A percentile compares a stretch with the other conserved stretches of the same genome.
These are phyloP conservation scores for Xylaria bambusicola DNA, from an alignment of 495 filamentous ascomycete species.

Conservation along the genomic window DNA sequence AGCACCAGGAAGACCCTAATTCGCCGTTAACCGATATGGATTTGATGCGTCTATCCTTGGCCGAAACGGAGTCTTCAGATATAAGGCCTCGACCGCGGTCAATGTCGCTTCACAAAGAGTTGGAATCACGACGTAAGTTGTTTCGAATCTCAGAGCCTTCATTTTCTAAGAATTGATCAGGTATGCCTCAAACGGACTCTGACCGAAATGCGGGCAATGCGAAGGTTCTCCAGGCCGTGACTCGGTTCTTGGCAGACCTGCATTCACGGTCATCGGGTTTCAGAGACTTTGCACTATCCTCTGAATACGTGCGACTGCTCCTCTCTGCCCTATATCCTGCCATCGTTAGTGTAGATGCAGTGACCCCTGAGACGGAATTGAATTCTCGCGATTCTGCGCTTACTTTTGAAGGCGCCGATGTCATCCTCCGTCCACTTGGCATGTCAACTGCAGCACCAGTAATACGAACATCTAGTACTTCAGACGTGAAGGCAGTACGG, in stretches of 20 bases:
- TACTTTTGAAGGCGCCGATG: conserved; percentile 82
- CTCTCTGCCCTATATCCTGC: conserved; percentile 80
- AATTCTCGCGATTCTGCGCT: conserved; percentile 75
- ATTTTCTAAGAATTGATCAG: conserved; percentile 1
- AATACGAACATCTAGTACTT: conserved; percentile 65
- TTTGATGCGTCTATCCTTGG: conserved; percentile 17
- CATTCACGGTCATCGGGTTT: conserved; percentile 73
- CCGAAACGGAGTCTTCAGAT: conserved; percentile 23
- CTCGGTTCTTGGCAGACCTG: conserved; percentile 76
- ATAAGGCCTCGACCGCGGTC: conserved; percentile 48
- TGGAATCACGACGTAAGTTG: conserved; percentile 52
- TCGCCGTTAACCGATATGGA: conserved; percentile 44
- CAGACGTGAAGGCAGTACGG: conserved; percentile 41
- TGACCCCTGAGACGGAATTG: conserved; percentile 80
- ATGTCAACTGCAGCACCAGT: conserved; percentile 59
- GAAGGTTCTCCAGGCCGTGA: conserved; percentile 66
- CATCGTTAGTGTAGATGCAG: conserved; percentile 78
- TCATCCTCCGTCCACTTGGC: conserved; percentile 72
- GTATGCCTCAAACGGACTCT: conserved; percentile 37
- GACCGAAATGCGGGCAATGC: conserved; percentile 55
- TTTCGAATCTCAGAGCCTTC: background rate
- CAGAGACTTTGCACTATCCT: conserved; percentile 74
- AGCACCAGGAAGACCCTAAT: conserved; percentile 59
- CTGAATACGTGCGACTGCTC: conserved; percentile 76
- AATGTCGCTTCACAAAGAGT: conserved; percentile 50